phyloP scores from a whole-genome alignment of 192 early-diverging fungal genomes.

The Coemansia reversa region DNA sequence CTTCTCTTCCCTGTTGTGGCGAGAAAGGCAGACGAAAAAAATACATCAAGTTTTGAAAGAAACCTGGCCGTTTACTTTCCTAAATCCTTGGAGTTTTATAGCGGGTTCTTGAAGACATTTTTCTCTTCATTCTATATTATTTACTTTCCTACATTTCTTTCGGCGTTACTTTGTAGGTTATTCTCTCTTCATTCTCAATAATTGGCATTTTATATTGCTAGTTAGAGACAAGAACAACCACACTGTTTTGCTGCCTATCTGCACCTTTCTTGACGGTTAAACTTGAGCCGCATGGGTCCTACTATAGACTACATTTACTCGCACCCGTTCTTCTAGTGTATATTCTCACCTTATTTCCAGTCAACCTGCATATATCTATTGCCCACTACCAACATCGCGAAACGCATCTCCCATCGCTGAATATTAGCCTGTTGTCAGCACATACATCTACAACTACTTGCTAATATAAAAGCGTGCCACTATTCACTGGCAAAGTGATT shows the following conservation, averaged over 20 bases:
- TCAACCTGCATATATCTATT: not conserved
- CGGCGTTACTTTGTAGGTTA: not conserved
- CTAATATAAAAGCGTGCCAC: not conserved
- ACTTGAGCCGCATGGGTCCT: not conserved
- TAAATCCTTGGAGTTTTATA: constrained; percentile 1
- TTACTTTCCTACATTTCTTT: not conserved
- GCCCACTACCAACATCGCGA: not conserved
- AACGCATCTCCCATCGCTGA: not conserved
- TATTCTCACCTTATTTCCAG: not conserved
- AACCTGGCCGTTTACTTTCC: not conserved
- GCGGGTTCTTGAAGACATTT: not conserved
- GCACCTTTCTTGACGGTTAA: not conserved
- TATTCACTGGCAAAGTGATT: not conserved
- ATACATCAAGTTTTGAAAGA: not conserved
- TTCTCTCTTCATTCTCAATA: constrained; percentile 13
- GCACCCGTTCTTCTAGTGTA: not conserved
- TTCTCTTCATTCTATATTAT: constrained; percentile 6
- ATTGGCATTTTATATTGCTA: not conserved
- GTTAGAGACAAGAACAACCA: not conserved
- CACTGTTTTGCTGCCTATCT: not conserved
- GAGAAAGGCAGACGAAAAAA: not conserved
- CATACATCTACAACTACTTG: not conserved
- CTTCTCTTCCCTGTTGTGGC: not conserved
- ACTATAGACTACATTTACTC: not conserved
- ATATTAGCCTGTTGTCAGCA: not conserved